phyloP scores from a whole-genome alignment of 2,329 filamentous ascomycete genomes.

The Chalara sp. region DNA sequence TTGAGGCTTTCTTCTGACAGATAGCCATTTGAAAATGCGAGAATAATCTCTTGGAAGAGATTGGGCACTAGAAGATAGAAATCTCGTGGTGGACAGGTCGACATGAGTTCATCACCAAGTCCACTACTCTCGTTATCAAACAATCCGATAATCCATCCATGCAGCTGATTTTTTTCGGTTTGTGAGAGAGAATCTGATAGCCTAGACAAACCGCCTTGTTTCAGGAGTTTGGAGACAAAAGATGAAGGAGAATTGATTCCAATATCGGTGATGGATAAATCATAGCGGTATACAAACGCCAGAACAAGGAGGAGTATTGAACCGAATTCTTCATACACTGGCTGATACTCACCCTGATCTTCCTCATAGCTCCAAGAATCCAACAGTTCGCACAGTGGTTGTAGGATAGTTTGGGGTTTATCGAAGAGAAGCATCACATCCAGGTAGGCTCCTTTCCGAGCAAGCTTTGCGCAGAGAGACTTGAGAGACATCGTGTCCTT shows the following conservation, averaged over 20 bases:
- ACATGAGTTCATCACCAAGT: slow-evolving; percentile 74
- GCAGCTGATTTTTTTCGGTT: slow-evolving; percentile 57
- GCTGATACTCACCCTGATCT: slow-evolving; percentile 78
- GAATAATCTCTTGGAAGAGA: slow-evolving; percentile 67
- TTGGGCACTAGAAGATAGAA: slow-evolving; percentile 76
- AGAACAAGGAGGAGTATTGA: slow-evolving; percentile 67
- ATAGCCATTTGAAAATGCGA: slow-evolving; percentile 59
- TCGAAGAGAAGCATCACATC: slow-evolving; percentile 74
- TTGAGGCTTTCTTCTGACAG: slow-evolving; percentile 65
- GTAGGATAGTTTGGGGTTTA: slow-evolving; percentile 60
- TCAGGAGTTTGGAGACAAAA: slow-evolving; percentile 62
- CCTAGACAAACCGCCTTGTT: slow-evolving; percentile 49
- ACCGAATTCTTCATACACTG: slow-evolving; percentile 80
- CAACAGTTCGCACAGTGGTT: slow-evolving; percentile 67
- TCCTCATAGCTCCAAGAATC: slow-evolving; percentile 79
- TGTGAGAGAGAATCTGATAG: slow-evolving; percentile 54
- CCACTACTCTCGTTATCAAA: slow-evolving; percentile 69
- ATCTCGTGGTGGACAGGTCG: slow-evolving; percentile 73
- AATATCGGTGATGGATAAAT: slow-evolving; percentile 56
- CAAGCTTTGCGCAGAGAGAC: slow-evolving; percentile 64
- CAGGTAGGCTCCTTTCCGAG: slow-evolving; percentile 62
- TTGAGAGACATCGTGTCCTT: slow-evolving; percentile 80
- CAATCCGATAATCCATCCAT: slow-evolving; percentile 70
- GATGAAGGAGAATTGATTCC: slow-evolving; percentile 53
- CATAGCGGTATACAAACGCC: slow-evolving; percentile 70